These are phyloP conservation scores for Lepidium aucheri DNA, from an alignment of 345 rosid genomes.

Conservation along the genomic window DNA sequence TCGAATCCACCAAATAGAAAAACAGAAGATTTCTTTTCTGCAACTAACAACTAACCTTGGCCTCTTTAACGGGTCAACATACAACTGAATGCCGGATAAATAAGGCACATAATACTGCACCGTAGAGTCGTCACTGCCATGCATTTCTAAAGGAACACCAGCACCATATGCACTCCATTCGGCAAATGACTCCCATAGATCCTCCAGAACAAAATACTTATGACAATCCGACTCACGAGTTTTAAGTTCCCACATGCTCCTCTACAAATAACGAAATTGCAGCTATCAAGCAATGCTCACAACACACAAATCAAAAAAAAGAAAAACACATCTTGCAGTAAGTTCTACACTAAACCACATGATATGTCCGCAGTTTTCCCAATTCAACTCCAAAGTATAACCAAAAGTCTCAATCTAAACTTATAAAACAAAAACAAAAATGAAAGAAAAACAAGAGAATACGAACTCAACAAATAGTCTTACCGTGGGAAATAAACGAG, in stretches of 20 bases:
- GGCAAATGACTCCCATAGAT: constrained; percentile 78
- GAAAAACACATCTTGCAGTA: not conserved
- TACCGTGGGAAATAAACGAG: constrained; percentile 60
- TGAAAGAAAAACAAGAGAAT: not conserved
- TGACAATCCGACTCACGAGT: constrained; percentile 21
- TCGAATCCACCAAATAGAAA: not conserved
- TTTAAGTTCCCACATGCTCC: constrained; percentile 32
- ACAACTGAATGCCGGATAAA: constrained; percentile 85
- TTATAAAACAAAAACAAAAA: not conserved
- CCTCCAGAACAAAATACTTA: constrained; percentile 53
- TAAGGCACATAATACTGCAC: constrained; percentile 90
- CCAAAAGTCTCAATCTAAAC: not conserved
- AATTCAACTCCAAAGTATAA: not conserved
- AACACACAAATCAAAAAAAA: not conserved
- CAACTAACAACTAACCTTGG: constrained; percentile 39
- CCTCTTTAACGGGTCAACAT: constrained; percentile 43
- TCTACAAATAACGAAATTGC: constrained; percentile 33
- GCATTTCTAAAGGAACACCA: constrained; percentile 70
- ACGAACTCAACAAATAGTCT: not conserved
- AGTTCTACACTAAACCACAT: not conserved
- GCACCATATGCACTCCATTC: constrained; percentile 98
- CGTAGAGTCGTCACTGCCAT: constrained; percentile 65
- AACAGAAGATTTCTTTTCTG: not conserved
- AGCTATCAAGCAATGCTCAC: not conserved
- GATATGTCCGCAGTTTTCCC: not conserved